Base-by-base conservation (phyloP, 2,329 filamentous ascomycete species). In the Sporothrix inflata region DNA sequence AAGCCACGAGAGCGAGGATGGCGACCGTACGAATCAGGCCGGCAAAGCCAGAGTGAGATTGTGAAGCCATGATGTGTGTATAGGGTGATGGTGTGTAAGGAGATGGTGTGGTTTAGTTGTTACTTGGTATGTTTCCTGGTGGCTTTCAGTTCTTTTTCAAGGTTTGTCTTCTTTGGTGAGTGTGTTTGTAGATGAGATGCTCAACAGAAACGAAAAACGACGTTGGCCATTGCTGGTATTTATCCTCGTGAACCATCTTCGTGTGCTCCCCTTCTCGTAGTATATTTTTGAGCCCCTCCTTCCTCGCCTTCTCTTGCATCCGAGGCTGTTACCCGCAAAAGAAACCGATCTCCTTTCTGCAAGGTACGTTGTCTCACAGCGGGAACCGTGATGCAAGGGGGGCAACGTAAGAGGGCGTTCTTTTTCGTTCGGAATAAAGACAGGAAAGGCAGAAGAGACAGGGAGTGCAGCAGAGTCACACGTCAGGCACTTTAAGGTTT, bases 351-450 rank as follows among this genome's bases (percentile, higher is more conserved):
- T 55, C 16, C 16, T 24, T 47, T 60, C 51, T 70, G 67, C 67
- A 70, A 70, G 67, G 67, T 70, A 70, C 67, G 11, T 16, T 60
- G 67, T 70, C 24, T 55, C 49, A 70, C 51, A 21, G 21, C 9
- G 14, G 38, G n/a, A 69, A 55, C 30, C 8, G 34, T 21, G 14
- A 55, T 47, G 67, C 38, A 60, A 57, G 67, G 51, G 51, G 21
- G 53, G 40, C 47, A 40, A 53, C 34, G 51, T 45, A 45, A 45
- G 30, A 42, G n/a, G 34, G 14, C 51, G 51, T 27, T 38, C n/a
- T 40, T 21, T 57, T 60, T 70, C 51, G 67, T 70, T 60, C 38
- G 67, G 51, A 27, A 55, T 69, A 55, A 19, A 69, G 49, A 40
- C 34, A 19, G 1, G 9, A 40, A 49, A 34, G 63, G 12, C 42